Conservation (phyloP, 805 yeast species). For the Sungouiella thailandica region DNA sequence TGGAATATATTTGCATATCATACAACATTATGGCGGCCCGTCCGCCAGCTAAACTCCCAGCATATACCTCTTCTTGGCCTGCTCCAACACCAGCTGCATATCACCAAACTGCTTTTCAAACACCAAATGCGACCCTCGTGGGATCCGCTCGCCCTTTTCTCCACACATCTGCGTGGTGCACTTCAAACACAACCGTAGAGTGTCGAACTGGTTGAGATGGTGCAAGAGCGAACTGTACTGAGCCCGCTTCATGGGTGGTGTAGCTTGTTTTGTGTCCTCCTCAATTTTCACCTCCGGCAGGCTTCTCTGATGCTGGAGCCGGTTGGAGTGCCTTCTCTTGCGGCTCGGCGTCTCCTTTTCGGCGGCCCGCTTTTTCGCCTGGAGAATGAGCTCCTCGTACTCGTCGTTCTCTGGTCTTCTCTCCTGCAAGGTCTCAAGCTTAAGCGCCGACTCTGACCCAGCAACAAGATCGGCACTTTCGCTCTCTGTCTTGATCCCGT, state of each 20-base stretch:
- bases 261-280: neutral
- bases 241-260: slow-evolving; percentile 10
- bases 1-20: too few relatives aligned
- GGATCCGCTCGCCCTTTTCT: slow-evolving; percentile 13
- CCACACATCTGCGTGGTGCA: slow-evolving; percentile 23
- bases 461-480: slow-evolving; percentile 6
- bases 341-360: slow-evolving; percentile 2
- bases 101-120: slow-evolving; percentile 18
- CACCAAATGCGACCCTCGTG: slow-evolving; percentile 19
- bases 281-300: slow-evolving; percentile 1
- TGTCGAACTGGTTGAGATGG: slow-evolving; percentile 22
- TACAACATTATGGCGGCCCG: too few relatives aligned
- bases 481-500: neutral
- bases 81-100: slow-evolving; percentile 17
- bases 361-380: slow-evolving; percentile 12
- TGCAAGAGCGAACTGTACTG: slow-evolving; percentile 17
- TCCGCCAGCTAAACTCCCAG: too few relatives aligned
- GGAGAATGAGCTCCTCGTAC: slow-evolving; percentile 9
- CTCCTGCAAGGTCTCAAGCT: slow-evolving; percentile 6
- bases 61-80: slow-evolving; percentile 15
- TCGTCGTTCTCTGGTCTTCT: slow-evolving; percentile 8
- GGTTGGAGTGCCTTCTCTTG: slow-evolving; percentile 1
- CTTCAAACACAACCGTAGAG: slow-evolving; percentile 25
- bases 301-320: slow-evolving; percentile 1
- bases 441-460: slow-evolving; percentile 6